Evolutionary conservation across 306 rosid species (phyloP), one percentile per base, ranked within the genome.

Genomic region (Glycine latifolia): DNA sequence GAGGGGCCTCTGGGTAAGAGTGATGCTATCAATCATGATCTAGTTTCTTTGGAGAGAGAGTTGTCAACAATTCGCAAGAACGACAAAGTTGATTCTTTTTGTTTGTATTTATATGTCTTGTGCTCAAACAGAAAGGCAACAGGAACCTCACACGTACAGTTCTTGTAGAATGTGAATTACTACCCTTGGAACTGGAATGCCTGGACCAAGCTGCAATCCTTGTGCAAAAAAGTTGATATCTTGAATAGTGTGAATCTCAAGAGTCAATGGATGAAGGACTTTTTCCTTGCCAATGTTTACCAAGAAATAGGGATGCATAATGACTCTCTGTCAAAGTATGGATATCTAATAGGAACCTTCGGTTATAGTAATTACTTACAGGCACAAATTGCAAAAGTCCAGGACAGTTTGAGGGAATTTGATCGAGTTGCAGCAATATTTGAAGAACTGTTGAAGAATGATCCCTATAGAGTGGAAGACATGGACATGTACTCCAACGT

Each of bases 141-240:
- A 92, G 91, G 80, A 90, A 69, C 82, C 88, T 87, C 79, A 96
- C 98, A 54, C 91, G 93, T 47, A 86, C 93, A 13, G 92, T 91
- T 85, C 96, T 95, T 83, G 90, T 87, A 77, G 99, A 95, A 78
- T 50, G 94, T 95, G 85, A 93, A 95, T 82, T 91, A 76, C 87
- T 93, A 93, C 84, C 99, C 99, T 55, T 95, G 99, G 99, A 95
- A 95, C 83, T 95, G 99, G 99, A 92, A 77, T 89, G 99, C 97
- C 52, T 95, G 99, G 97, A 87, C 93, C 10, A 97, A 95, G 87
- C 86, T 95, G 82, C 98, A 87, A 88, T 89, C 96, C 9, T 85
- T 95, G 72, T 95, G 98, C 66, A 81, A 90, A 74, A 83, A 89
- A 13, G 78, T 88, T 66, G 99, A 95, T 76, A 79, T 76, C 79